A percentile compares a stretch with the other conserved stretches of the same genome.
Evolutionary conservation across 345 rosid genomes (phyloP).

Genomic region (Gossypium longicalyx): DNA sequence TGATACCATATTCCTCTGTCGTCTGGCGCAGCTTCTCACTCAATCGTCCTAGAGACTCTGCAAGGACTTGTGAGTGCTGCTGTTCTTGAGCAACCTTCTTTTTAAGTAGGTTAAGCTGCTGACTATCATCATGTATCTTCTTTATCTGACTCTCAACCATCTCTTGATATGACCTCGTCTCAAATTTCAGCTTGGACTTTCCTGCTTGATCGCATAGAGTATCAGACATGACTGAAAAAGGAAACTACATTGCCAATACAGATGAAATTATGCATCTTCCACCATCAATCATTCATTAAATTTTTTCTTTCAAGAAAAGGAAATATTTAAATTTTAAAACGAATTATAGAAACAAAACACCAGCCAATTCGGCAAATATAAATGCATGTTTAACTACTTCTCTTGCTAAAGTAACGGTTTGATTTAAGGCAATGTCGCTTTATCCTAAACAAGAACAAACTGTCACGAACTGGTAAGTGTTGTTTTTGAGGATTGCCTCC

Average conservation of each 20-base stretch:
- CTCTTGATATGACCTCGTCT: constrained; percentile 31
- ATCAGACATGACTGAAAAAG: background rate
- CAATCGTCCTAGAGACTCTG: constrained; percentile 26
- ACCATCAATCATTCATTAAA: background rate
- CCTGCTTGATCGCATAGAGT: constrained; percentile 20
- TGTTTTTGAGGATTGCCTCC: background rate
- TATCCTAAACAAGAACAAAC: background rate
- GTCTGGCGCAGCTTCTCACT: constrained; percentile 31
- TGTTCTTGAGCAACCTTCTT: constrained; percentile 27
- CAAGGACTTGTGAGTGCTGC: constrained; percentile 26
- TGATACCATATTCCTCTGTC: constrained; percentile 26
- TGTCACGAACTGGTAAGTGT: background rate
- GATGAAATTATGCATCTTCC: background rate
- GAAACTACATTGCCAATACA: background rate
- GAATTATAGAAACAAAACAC: background rate
- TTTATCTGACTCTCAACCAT: constrained; percentile 26
- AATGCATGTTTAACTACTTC: background rate
- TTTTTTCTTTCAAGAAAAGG: too few relatives aligned
- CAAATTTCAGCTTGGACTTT: constrained; percentile 33
- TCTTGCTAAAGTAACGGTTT: background rate
- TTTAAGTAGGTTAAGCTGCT: constrained; percentile 24
- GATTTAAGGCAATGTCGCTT: background rate
- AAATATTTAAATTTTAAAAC: background rate
- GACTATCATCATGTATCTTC: constrained; percentile 32
- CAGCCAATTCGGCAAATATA: background rate